Conservation (phyloP, 2,329 filamentous ascomycete species). For the Clarireedia paspali region DNA sequence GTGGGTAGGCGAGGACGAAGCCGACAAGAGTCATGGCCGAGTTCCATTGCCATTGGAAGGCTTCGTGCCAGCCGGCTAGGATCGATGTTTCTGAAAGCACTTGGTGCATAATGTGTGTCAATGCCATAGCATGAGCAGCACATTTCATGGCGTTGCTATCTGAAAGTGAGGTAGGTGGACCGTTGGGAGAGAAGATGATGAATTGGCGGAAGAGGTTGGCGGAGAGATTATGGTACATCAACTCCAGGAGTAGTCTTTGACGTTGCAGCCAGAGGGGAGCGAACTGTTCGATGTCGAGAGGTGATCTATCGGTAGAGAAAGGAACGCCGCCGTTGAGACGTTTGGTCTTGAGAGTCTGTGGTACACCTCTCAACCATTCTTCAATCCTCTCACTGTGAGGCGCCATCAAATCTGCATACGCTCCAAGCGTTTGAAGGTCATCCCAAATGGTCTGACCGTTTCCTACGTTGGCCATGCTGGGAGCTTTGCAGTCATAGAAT, state of each 20-base stretch:
- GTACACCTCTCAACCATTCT: slow-evolving; percentile 31
- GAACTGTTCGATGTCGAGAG: slow-evolving; percentile 28
- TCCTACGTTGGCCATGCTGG: slow-evolving; percentile 16
- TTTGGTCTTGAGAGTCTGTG: slow-evolving; percentile 32
- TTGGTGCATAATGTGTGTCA: slow-evolving; percentile 35
- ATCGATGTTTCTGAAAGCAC: slow-evolving; percentile 28
- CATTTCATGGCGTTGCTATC: slow-evolving; percentile 27
- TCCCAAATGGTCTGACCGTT: slow-evolving; percentile 24
- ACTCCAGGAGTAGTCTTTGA: slow-evolving; percentile 36
- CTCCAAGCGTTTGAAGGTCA: slow-evolving; percentile 26
- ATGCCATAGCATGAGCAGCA: slow-evolving; percentile 30
- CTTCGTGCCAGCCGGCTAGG: slow-evolving; percentile 32
- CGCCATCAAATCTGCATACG: slow-evolving; percentile 24
- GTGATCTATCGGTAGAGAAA: slow-evolving; percentile 33
- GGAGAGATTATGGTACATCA: slow-evolving; percentile 35
- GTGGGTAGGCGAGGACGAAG: slow-evolving; percentile 34
- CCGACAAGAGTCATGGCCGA: slow-evolving; percentile 34
- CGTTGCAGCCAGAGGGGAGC: slow-evolving; percentile 37
- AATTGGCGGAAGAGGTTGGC: slow-evolving; percentile 35
- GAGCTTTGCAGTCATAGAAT: slow-evolving; percentile 26
- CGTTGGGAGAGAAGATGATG: slow-evolving; percentile 29
- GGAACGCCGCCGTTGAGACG: slow-evolving; percentile 28
- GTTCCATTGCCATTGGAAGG: slow-evolving; percentile 38
- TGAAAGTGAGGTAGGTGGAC: slow-evolving; percentile 16
- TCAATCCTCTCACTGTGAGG: slow-evolving; percentile 24